Evolutionary conservation across 2,329 filamentous ascomycete genomes (phyloP).

Genomic region (Colletotrichum chlorophyti): DNA sequence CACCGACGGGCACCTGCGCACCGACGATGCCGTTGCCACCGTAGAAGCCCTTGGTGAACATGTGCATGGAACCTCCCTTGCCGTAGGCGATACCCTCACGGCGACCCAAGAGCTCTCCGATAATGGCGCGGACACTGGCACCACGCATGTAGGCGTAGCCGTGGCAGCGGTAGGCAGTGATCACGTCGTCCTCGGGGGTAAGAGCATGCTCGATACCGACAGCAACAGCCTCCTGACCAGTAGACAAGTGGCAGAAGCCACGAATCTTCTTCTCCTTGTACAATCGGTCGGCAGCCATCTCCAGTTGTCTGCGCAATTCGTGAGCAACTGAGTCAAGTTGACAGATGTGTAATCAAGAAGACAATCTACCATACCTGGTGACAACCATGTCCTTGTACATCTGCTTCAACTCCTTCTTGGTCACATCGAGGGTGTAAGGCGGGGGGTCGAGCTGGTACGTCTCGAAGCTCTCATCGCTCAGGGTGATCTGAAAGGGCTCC

Average conservation of each 20-base stretch:
- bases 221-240: constrained; percentile 96
- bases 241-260: constrained; percentile 99
- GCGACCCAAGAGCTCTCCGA: constrained; percentile 93
- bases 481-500: constrained; percentile 87
- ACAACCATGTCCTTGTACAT: constrained; percentile 99
- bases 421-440: constrained; percentile 88
- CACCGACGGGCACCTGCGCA: constrained; percentile 96
- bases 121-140: constrained; percentile 87
- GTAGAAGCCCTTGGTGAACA: constrained; percentile 98
- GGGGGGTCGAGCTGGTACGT: constrained; percentile 98
- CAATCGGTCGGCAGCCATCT: constrained; percentile 97
- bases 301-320: constrained; percentile 79
- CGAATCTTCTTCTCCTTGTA: constrained; percentile 99
- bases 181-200: constrained; percentile 88
- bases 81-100: constrained; percentile 97
- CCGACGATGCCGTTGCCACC: constrained; percentile 99
- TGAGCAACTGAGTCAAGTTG: constrained; percentile 14
- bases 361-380: constrained; percentile 71
- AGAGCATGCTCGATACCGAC: constrained; percentile 97
- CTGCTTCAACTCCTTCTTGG: constrained; percentile 97
- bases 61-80: constrained; percentile 99
- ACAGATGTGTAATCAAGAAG: not conserved
- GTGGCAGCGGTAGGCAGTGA: constrained; percentile 99
- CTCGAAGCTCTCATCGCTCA: constrained; percentile 99
- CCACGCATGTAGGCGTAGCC: constrained; percentile 98